Evolutionary conservation across 805 yeast species (phyloP).

Genomic region (Barnettozyma californica): DNA sequence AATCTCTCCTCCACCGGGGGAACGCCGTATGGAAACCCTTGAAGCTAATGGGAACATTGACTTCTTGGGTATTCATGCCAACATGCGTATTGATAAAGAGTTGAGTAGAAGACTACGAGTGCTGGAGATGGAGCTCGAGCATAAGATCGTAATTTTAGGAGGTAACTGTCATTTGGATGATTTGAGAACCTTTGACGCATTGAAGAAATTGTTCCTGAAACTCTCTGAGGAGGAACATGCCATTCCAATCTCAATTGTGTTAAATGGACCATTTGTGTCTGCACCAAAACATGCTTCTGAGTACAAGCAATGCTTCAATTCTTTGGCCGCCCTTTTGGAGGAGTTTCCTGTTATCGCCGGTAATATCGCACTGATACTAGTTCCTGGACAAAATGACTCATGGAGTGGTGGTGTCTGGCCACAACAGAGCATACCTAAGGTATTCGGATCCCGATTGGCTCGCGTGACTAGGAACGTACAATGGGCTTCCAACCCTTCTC

Average conservation of each 20-base stretch:
- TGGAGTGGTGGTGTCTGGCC: slow-evolving; percentile 87
- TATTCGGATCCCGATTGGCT: slow-evolving; percentile 64
- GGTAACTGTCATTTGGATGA: slow-evolving; percentile 67
- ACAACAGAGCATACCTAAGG: slow-evolving; percentile 59
- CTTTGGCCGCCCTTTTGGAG: slow-evolving; percentile 60
- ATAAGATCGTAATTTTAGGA: slow-evolving; percentile 68
- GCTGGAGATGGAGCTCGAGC: slow-evolving; percentile 55
- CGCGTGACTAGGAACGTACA: slow-evolving; percentile 48
- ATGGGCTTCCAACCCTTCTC: slow-evolving; percentile 73
- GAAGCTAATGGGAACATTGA: slow-evolving; percentile 79
- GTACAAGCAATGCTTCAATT: slow-evolving; percentile 68
- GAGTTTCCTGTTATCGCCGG: slow-evolving; percentile 49
- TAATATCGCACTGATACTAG: slow-evolving; percentile 55
- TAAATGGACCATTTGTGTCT: slow-evolving; percentile 78
- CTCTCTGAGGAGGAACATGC: slow-evolving; percentile 46
- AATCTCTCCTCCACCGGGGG: slow-evolving; percentile 86
- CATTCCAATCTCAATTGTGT: slow-evolving; percentile 62
- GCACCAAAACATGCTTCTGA: slow-evolving; percentile 54
- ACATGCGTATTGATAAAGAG: slow-evolving; percentile 55
- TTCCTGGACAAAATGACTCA: slow-evolving; percentile 92
- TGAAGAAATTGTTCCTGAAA: slow-evolving; percentile 54
- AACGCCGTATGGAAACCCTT: slow-evolving; percentile 56
- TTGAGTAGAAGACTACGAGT: slow-evolving; percentile 49
- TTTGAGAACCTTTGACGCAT: slow-evolving; percentile 49
- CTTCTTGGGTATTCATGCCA: slow-evolving; percentile 47